A percentile compares a stretch with the other conserved stretches of the same genome.
phyloP scores from a whole-genome alignment of 352 stramenopile species.

The Phytopythium boreale region DNA sequence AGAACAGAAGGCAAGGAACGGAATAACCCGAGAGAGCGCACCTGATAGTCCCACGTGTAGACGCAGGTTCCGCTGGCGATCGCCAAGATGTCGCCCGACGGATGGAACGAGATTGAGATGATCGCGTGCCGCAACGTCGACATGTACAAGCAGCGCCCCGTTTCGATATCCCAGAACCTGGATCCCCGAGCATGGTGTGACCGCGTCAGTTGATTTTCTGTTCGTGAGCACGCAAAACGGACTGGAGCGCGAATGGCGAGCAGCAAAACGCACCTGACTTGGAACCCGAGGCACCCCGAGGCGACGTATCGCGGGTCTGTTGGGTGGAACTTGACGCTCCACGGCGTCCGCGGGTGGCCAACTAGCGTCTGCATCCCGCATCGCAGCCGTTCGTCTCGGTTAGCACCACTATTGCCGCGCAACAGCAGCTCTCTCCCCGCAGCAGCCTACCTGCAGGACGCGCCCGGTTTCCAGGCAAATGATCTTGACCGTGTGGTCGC shows the following conservation, averaged over 20 bases:
- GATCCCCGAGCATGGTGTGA: neutral
- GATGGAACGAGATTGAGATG: slow-evolving; percentile 97
- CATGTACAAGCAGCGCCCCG: slow-evolving; percentile 91
- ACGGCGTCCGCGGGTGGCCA: slow-evolving; percentile 87
- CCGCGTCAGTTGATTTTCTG: neutral
- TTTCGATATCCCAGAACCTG: slow-evolving; percentile 88
- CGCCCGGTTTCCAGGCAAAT: slow-evolving; percentile 89
- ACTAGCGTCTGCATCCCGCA: slow-evolving; percentile 64
- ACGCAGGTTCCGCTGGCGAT: slow-evolving; percentile 94
- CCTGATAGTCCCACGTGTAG: slow-evolving; percentile 95
- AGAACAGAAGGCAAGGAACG: neutral
- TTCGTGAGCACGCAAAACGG: neutral
- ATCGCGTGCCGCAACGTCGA: slow-evolving; percentile 93
- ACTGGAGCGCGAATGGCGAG: neutral
- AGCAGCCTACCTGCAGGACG: slow-evolving; percentile 63
- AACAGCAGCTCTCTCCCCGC: neutral
- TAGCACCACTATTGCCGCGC: neutral
- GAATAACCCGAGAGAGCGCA: slow-evolving; percentile 44
- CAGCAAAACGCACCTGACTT: slow-evolving; percentile 73
- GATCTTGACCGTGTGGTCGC: slow-evolving; percentile 99
- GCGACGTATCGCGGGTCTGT: slow-evolving; percentile 92
- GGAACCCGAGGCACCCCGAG: slow-evolving; percentile 95
- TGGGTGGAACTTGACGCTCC: slow-evolving; percentile 99
- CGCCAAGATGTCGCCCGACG: slow-evolving; percentile 90
- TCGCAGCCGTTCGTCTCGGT: neutral